Percentiles rank a stretch among this genome's conserved stretches.
Evolutionary conservation across 2,329 filamentous ascomycete species (phyloP).

Genomic region (Colletotrichum truncatum): DNA sequence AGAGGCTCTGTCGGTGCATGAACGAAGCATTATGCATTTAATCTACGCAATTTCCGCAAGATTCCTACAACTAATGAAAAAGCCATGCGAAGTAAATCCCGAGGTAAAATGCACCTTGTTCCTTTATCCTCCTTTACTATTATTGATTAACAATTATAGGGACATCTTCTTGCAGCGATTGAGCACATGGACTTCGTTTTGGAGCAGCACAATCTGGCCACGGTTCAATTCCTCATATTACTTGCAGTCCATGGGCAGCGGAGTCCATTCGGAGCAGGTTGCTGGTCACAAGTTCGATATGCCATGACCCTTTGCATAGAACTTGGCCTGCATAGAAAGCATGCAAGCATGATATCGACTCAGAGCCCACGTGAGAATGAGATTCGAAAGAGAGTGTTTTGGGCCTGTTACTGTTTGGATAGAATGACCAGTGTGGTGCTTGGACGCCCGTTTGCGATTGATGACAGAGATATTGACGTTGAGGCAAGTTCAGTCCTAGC

Average conservation of each 20-base stretch:
- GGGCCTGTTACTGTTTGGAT: slow-evolving; percentile 46
- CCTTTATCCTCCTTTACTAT: rapidly evolving
- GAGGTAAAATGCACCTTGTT: slow-evolving; percentile 18
- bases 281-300: slow-evolving; percentile 44
- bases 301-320: slow-evolving; percentile 42
- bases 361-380: slow-evolving; percentile 33
- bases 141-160: not conserved
- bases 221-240: slow-evolving; percentile 42
- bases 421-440: slow-evolving; percentile 42
- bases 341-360: not conserved
- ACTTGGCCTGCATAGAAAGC: slow-evolving; percentile 40
- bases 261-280: slow-evolving; percentile 43
- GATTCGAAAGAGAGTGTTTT: slow-evolving; percentile 42
- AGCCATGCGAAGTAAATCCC: slow-evolving; percentile 36
- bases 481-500: slow-evolving; percentile 25
- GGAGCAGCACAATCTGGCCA: slow-evolving; percentile 41
- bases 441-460: slow-evolving; percentile 44
- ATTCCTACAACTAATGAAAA: slow-evolving; percentile 37
- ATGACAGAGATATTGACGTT: slow-evolving; percentile 43
- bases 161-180: slow-evolving; percentile 40
- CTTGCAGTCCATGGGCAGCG: slow-evolving; percentile 44
- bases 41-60: slow-evolving; percentile 37
- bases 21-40: slow-evolving; percentile 37
- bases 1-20: slow-evolving; percentile 31
- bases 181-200: slow-evolving; percentile 43